These are phyloP conservation scores for Anisogramma anomala DNA, from an alignment of 2,329 filamentous ascomycete genomes.

Conservation along the genomic window DNA sequence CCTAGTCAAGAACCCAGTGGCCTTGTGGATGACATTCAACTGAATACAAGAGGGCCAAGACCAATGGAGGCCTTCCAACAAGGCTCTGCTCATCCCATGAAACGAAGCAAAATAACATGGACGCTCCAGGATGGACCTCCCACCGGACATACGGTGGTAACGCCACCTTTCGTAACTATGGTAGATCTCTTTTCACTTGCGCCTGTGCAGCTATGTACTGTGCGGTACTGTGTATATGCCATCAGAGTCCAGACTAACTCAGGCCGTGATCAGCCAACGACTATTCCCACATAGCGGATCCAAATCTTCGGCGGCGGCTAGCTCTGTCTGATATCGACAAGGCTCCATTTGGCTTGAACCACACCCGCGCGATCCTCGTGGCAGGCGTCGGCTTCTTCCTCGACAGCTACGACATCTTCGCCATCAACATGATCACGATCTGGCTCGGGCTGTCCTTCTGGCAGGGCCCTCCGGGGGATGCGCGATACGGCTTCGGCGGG, in stretches of 20 bases:
- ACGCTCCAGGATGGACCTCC: not conserved
- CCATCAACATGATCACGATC: constrained; percentile 61
- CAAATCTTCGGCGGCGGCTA: constrained; percentile 63
- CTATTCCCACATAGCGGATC: constrained; percentile 51
- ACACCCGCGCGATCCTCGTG: constrained; percentile 62
- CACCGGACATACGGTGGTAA: constrained; percentile 48
- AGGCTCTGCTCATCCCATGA: too few species aligned
- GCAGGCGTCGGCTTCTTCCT: constrained; percentile 77
- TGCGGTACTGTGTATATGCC: too few species aligned
- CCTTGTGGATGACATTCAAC: too few species aligned
- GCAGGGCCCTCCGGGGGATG: constrained; percentile 31
- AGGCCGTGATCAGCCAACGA: constrained; percentile 21
- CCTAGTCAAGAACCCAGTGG: too few species aligned
- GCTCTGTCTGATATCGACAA: constrained; percentile 73
- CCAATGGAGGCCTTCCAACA: too few species aligned
- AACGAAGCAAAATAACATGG: constrained; percentile 1
- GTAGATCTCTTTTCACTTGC: too few species aligned
- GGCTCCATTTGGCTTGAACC: constrained; percentile 64
- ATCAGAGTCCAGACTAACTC: constrained; percentile 4
- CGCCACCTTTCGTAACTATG: constrained; percentile 61
- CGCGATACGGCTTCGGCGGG: constrained; percentile 35
- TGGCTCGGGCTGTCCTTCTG: constrained; percentile 71
- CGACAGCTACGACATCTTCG: constrained; percentile 73
- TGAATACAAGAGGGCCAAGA: too few species aligned
- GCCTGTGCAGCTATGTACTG: too few species aligned